Percentiles rank a stretch among this genome's conserved stretches.
These are phyloP conservation scores for Cryomyces minteri DNA, from an alignment of 495 filamentous ascomycete genomes.

Conservation along the genomic window DNA sequence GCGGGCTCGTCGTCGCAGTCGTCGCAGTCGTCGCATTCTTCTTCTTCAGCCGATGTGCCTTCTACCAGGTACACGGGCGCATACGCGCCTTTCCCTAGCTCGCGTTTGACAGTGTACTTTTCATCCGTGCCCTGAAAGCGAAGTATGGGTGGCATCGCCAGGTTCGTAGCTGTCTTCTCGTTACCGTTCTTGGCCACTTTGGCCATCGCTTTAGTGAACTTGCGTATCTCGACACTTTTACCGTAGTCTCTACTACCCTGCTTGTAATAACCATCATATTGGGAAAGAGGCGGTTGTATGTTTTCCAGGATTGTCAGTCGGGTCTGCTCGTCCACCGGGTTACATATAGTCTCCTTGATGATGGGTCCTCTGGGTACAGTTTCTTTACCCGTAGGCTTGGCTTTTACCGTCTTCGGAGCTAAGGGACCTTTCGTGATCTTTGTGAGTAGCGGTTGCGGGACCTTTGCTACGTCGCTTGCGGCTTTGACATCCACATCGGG, in stretches of 20 bases:
- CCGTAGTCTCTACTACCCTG: conserved; percentile 37
- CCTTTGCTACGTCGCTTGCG: conserved; percentile 16
- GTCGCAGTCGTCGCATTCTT: conserved; percentile 31
- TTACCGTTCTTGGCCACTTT: conserved; percentile 38
- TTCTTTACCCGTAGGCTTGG: conserved; percentile 8
- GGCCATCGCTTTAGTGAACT: conserved; percentile 47
- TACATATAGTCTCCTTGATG: conserved; percentile 69
- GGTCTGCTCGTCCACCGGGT: conserved; percentile 61
- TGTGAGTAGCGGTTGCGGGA: conserved; percentile 27
- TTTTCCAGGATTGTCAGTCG: conserved; percentile 55
- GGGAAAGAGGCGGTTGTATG: conserved; percentile 47
- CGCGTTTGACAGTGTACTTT: conserved; percentile 61
- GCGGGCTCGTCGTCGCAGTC: conserved; percentile 17
- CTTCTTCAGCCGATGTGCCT: conserved; percentile 29
- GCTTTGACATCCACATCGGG: conserved; percentile 34
- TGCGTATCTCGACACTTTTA: conserved; percentile 55
- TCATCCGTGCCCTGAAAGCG: conserved; percentile 41
- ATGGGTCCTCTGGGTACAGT: conserved; percentile 36
- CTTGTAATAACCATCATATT: conserved; percentile 63
- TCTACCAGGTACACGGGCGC: conserved; percentile 87
- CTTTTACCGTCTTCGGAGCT: neutral
- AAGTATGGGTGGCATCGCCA: conserved; percentile 42
- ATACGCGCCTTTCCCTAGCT: conserved; percentile 84
- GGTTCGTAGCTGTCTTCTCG: conserved; percentile 37
- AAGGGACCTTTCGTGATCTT: conserved; percentile 7